A percentile compares a stretch with the other conserved stretches of the same genome.
Conservation (phyloP, 2,329 filamentous ascomycete genomes). For the Ramularia endophylla region DNA sequence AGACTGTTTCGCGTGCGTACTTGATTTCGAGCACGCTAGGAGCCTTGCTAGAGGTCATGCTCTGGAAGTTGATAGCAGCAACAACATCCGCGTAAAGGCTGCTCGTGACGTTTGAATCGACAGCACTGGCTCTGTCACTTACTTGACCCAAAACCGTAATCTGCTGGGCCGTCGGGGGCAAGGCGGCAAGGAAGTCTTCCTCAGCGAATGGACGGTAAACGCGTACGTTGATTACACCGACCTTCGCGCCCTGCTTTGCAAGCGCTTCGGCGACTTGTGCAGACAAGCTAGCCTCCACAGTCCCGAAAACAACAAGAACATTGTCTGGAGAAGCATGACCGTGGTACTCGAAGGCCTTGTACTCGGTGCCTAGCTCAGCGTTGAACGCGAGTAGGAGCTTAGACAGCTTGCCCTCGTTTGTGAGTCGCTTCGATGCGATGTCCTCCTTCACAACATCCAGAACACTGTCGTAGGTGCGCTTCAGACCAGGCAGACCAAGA, state of each 20-base stretch:
- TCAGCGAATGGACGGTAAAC: conserved; percentile 94
- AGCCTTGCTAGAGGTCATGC: conserved; percentile 53
- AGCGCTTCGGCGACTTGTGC: conserved; percentile 73
- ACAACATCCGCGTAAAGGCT: conserved; percentile 87
- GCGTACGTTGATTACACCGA: conserved; percentile 86
- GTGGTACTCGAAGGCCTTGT: conserved; percentile 88
- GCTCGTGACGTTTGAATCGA: conserved; percentile 74
- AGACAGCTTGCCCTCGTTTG: conserved; percentile 65
- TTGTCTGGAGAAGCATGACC: conserved; percentile 74
- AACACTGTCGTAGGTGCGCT: conserved; percentile 62
- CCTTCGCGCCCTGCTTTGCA: conserved; percentile 64
- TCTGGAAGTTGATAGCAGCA: conserved; percentile 73
- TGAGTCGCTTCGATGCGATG: conserved; percentile 51
- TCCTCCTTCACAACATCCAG: conserved; percentile 54
- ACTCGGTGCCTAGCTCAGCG: conserved; percentile 86
- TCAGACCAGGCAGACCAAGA: conserved; percentile 65
- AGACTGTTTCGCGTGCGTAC: conserved; percentile 68
- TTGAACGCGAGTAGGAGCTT: conserved; percentile 72
- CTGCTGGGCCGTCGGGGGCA: conserved; percentile 68
- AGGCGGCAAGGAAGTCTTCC: conserved; percentile 78
- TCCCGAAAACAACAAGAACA: conserved; percentile 89
- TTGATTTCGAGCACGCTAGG: conserved; percentile 77
- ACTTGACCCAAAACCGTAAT: conserved; percentile 90
- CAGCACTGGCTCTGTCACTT: conserved; percentile 61
- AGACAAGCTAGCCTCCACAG: conserved; percentile 78